Conservation (phyloP, 805 yeast genomes). For the Starmerella stellata region DNA sequence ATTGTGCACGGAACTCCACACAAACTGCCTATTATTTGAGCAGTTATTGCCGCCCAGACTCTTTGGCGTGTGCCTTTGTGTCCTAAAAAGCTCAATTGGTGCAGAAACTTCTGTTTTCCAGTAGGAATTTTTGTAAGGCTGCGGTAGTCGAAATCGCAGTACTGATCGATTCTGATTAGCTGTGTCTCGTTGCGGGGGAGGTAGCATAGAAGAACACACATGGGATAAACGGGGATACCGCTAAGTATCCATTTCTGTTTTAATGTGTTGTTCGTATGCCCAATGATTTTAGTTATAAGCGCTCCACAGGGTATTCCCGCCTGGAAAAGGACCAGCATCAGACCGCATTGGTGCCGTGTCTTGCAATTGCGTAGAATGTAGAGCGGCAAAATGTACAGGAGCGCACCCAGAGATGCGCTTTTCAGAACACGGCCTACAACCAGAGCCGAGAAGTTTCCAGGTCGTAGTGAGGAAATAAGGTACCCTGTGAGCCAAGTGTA, state of each 20-base stretch:
- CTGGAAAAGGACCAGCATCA: slow-evolving; percentile 15
- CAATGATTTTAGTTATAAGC: slow-evolving; percentile 13
- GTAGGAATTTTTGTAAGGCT: neutral
- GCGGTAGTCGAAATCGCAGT: neutral
- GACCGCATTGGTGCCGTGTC: slow-evolving; percentile 8
- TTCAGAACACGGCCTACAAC: slow-evolving; percentile 12
- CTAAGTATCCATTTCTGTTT: slow-evolving; percentile 10
- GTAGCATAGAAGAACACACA: slow-evolving; percentile 3
- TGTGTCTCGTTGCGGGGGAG: slow-evolving; percentile 4
- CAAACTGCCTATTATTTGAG: neutral
- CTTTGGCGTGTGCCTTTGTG: neutral
- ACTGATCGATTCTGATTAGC: neutral
- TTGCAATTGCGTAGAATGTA: slow-evolving; percentile 8
- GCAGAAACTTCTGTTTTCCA: neutral
- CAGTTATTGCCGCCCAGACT: neutral
- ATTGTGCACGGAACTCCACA: neutral
- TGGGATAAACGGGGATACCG: slow-evolving; percentile 12
- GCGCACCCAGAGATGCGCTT: slow-evolving; percentile 15
- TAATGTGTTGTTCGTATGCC: neutral
- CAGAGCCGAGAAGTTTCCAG: slow-evolving; percentile 10
- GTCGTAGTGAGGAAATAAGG: slow-evolving; percentile 9
- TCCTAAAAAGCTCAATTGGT: neutral
- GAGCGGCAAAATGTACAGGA: slow-evolving; percentile 14
- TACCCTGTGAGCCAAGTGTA: slow-evolving; percentile 15
- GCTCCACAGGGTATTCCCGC: slow-evolving; percentile 16